Evolutionary conservation across 208 protist species (phyloP), one percentile per base, ranked within the genome.

Genomic region (Jaenimonas drosophilae): DNA sequence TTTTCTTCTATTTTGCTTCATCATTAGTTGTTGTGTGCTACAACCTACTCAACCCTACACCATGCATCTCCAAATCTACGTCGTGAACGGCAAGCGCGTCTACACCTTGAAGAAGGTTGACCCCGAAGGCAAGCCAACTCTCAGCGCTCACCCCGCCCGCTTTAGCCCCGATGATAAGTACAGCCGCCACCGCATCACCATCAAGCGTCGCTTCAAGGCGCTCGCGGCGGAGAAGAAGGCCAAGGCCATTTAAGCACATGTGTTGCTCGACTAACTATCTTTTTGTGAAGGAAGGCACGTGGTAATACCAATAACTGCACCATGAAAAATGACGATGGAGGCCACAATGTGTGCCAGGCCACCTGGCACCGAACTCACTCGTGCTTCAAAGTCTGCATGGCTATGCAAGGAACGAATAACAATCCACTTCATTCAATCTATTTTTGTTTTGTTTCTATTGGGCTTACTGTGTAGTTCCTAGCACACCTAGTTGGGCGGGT

Each of bases 91-190:
- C 39, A 94, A 89, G 70, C 70, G 85, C 11, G 80, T 89, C 21
- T 95, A 95, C 72, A 95, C 88, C 48, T 66, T 95, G 17, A 93
- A 95, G 65, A 95, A 95, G 70, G 57, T 92, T 19, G 83, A 91
- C 57, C 76, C 78, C 12, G 80, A 92, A 33, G 82, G 76, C 25
- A 88, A 88, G 44, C 78, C 88, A 4, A 94, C 91, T 20, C 71
- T 91, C 42, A 91, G 82, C 50, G 86, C 91, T 29, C 88, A 96
- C 52, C 88, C 88, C 29, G 88, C 88, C 12, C 74, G 88, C 42
- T 96, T 96, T 61, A 94, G 88, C 57, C 91, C 91, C 6, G 84
- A 96, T 49, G 88, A 97, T 60, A 91, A 90, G 54, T 96, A 83
- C 63, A 91, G 78, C 55, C 76, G 85, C 19, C 74, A 97, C 47